Base-by-base conservation (phyloP, 805 yeast genomes). In the Danielia oregonensis region DNA sequence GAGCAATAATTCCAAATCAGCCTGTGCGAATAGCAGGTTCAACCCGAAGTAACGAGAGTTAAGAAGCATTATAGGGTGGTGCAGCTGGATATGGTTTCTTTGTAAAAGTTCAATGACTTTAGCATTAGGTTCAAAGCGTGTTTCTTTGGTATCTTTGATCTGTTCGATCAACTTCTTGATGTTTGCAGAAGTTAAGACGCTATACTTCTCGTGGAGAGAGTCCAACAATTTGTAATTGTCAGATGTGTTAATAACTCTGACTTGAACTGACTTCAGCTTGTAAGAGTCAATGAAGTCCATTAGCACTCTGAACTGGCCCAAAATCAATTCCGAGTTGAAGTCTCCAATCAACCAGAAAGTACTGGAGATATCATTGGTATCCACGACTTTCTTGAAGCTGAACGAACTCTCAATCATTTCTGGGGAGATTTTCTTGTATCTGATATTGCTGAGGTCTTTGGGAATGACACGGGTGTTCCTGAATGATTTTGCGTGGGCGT, bases 311-410 rank as follows among this genome's bases (percentile, higher is more conserved):
- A 82, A 48, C 50, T 82, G 86, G 4, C 57, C 40, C 18, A 71
- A 45, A 6, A 72, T 60, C 4, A 49, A 29, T 2, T 43, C 19
- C 2, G 65, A 48, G 17, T 63, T 57, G 37, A 81, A 70, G 46
- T 79, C 76, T 24, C 86, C 93, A 33, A 79, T 64, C 8, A 83
- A 44, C 57, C 86, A 78, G 6, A 79, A 51, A 0, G 61, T 49
- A 3, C 54, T 73, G 0, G 91, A 83, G 3, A 72, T 52, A 4
- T 50, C 51, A 10, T 31, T 31, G 10, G 43, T 31, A n/a, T 30
- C 24, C 10, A 41, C 46, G 3, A 49, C 13, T 15, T 26, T 31
- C 24, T 26, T 33, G 30, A 65, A 57, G 1, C 44, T 25, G 4
- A 39, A 21, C 1, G 70, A 56, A 3, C 48, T 31, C 0, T 48